Percentiles rank a stretch among this genome's conserved stretches.
Evolutionary conservation across 2,329 filamentous ascomycete genomes (phyloP).

Genomic region (Microdochium nivale): DNA sequence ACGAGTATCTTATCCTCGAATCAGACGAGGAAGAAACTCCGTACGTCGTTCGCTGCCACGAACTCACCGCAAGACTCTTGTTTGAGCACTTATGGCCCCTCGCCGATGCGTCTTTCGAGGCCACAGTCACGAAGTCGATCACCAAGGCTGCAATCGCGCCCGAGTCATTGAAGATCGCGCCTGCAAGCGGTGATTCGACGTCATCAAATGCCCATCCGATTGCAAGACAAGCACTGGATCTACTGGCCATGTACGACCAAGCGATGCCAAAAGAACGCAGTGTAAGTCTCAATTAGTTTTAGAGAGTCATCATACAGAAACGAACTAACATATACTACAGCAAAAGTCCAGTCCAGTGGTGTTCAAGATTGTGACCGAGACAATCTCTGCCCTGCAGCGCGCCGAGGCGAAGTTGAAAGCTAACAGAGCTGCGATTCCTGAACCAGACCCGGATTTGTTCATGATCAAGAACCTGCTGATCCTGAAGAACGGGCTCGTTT

Average conservation of each 20-base stretch:
- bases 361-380: conserved; percentile 76
- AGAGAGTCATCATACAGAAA: neutral
- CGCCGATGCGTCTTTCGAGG: conserved; percentile 44
- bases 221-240: conserved; percentile 48
- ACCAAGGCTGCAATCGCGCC: conserved; percentile 36
- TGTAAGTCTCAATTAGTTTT: conserved; percentile 28
- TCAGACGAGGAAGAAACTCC: conserved; percentile 47
- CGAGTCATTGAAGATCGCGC: conserved; percentile 40
- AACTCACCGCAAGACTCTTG: conserved; percentile 46
- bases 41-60: conserved; percentile 43
- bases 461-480: conserved; percentile 91
- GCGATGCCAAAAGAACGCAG: conserved; percentile 56
- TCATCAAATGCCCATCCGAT: conserved; percentile 51
- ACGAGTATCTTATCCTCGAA: conserved; percentile 47
- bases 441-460: conserved; percentile 78
- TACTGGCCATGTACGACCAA: conserved; percentile 54
- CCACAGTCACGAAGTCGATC: conserved; percentile 46
- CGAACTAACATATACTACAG: conserved; percentile 18
- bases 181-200: conserved; percentile 36
- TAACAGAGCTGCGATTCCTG: conserved; percentile 38
- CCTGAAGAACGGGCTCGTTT: conserved; percentile 90
- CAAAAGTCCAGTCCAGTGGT: conserved; percentile 46
- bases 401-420: conserved; percentile 65
- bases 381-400: conserved; percentile 71
- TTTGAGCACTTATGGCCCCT: conserved; percentile 50